Percentiles rank a stretch among this genome's conserved stretches.
phyloP scores from a whole-genome alignment of 208 protist genomes.

The Wallacemonas sp. region DNA sequence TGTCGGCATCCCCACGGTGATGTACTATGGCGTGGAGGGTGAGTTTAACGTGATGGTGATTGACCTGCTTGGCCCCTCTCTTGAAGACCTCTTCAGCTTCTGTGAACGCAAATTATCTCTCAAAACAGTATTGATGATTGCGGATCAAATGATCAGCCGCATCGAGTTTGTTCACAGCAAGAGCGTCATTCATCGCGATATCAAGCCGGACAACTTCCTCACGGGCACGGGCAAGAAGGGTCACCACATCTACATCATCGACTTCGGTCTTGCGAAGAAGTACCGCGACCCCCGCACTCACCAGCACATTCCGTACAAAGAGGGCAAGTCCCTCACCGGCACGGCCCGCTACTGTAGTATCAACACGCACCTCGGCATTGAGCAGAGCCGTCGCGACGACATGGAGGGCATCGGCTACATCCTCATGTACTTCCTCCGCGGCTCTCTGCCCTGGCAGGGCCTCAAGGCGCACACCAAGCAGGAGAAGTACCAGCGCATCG shows the following conservation, averaged over 20 bases:
- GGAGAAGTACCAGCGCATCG: constrained; percentile 99
- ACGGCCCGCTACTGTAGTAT: constrained; percentile 99
- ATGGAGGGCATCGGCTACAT: constrained; percentile 99
- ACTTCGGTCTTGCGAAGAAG: constrained; percentile 99
- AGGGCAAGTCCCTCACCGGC: constrained; percentile 99
- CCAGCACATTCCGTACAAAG: constrained; percentile 99
- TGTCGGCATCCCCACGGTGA: constrained; percentile 88
- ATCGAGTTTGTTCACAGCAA: constrained; percentile 94
- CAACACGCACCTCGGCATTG: constrained; percentile 99
- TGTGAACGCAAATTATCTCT: constrained; percentile 85
- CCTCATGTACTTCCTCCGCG: constrained; percentile 99
- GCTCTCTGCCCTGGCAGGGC: constrained; percentile 98
- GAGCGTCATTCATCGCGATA: constrained; percentile 93
- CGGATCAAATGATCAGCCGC: constrained; percentile 92
- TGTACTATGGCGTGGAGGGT: constrained; percentile 89
- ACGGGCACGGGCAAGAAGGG: constrained; percentile 91
- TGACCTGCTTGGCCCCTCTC: constrained; percentile 89
- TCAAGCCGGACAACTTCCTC: constrained; percentile 96
- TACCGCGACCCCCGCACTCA: constrained; percentile 98
- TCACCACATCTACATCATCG: constrained; percentile 96
- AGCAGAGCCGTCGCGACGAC: constrained; percentile 96
- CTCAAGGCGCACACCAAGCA: constrained; percentile 96
- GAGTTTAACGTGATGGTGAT: constrained; percentile 96
- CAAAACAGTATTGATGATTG: constrained; percentile 93
- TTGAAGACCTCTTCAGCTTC: constrained; percentile 93